phyloP scores from a whole-genome alignment of 169 alveolate genomes.

The Besnoitia besnoiti region DNA sequence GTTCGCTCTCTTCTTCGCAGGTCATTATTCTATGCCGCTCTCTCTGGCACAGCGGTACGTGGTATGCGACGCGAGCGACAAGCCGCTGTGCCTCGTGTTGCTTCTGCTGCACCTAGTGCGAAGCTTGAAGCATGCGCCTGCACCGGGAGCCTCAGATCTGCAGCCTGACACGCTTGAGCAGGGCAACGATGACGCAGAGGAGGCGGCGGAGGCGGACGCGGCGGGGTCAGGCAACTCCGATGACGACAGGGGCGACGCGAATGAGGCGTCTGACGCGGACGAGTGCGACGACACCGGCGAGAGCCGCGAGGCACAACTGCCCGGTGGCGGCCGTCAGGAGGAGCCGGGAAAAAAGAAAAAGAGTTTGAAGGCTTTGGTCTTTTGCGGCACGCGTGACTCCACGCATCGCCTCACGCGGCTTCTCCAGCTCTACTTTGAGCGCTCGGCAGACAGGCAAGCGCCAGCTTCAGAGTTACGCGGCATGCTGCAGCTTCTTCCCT shows the following conservation, averaged over 20 bases:
- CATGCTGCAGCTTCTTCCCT: no score
- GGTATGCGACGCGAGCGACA: slow-evolving; percentile 29
- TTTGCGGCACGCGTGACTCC: slow-evolving; percentile 25
- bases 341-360: background rate
- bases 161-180: background rate
- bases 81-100: slow-evolving; percentile 48
- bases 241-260: background rate
- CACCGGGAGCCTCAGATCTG: background rate
- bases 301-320: background rate
- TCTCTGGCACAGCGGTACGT: slow-evolving; percentile 52
- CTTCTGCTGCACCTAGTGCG: slow-evolving; percentile 17
- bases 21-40: slow-evolving; percentile 8
- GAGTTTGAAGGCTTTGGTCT: background rate
- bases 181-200: background rate
- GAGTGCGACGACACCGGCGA: background rate
- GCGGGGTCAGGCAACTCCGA: background rate
- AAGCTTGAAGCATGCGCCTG: background rate
- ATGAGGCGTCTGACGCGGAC: background rate
- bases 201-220: background rate
- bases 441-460: background rate
- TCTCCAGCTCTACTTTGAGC: slow-evolving; percentile 40
- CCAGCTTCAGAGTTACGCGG: no score
- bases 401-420: slow-evolving; percentile 61
- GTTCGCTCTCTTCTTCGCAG: background rate
- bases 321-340: background rate